These are phyloP conservation scores for Moringa oleifera DNA, from an alignment of 345 rosid species.

Conservation along the genomic window DNA sequence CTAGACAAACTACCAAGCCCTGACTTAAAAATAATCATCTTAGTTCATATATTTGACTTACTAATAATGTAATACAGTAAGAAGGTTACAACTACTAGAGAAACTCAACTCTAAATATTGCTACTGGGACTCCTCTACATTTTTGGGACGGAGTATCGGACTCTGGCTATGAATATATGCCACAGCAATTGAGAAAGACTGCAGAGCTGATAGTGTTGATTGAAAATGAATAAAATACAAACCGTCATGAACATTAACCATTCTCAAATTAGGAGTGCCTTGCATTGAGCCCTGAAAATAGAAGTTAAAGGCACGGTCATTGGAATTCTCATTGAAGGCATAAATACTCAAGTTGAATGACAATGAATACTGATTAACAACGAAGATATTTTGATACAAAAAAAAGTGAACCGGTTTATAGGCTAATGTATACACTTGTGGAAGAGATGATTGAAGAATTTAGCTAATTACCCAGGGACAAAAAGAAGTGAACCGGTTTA, in stretches of 20 bases:
- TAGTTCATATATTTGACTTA: constrained; percentile 25
- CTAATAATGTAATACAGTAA: constrained; percentile 11
- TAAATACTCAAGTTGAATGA: background rate
- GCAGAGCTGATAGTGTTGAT: constrained; percentile 68
- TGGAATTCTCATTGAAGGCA: constrained; percentile 8
- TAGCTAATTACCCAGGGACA: background rate
- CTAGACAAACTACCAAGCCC: constrained; percentile 17
- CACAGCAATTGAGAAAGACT: constrained; percentile 72
- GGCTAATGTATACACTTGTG: background rate
- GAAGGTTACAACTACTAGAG: constrained; percentile 23
- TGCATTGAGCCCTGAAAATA: constrained; percentile 55
- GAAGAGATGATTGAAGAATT: too few species aligned
- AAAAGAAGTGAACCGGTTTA: background rate
- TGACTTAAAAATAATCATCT: constrained; percentile 11
- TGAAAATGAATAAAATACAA: constrained; percentile 67
- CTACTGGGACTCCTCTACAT: constrained; percentile 37
- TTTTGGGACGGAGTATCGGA: constrained; percentile 42
- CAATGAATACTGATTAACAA: background rate
- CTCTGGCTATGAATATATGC: constrained; percentile 71
- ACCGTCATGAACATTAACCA: constrained; percentile 64
- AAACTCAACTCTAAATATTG: constrained; percentile 18
- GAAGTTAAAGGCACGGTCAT: constrained; percentile 17
- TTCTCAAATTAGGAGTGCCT: constrained; percentile 49
- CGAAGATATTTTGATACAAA: background rate
- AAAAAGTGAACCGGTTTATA: background rate